Conservation (phyloP, 768 basidiomycete species). For the Pisolithus albus region DNA sequence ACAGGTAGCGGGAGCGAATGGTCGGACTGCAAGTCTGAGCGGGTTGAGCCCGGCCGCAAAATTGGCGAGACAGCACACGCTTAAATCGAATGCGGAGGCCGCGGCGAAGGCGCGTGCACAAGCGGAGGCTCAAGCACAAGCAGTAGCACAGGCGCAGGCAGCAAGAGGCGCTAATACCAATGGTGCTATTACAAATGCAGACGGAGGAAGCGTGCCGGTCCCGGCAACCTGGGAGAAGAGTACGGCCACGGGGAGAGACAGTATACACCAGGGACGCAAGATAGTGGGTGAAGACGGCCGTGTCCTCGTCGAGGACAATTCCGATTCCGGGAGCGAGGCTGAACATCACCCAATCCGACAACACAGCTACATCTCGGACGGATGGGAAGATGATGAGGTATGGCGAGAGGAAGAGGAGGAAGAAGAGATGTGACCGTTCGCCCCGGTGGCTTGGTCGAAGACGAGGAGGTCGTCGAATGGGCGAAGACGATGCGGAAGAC, state of each 20-base stretch:
- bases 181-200: constrained; percentile 17
- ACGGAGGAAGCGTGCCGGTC: constrained; percentile 33
- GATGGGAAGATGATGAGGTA: constrained; percentile 76
- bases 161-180: constrained; percentile 6
- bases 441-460: constrained; percentile 36
- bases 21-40: constrained; percentile 49
- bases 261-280: constrained; percentile 38
- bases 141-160: constrained; percentile 22
- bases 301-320: constrained; percentile 68
- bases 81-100: constrained; percentile 66
- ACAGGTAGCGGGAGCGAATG: constrained; percentile 41
- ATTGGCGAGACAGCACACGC: constrained; percentile 84
- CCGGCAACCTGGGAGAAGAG: constrained; percentile 78
- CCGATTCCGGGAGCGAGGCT: constrained; percentile 49
- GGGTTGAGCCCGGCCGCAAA: constrained; percentile 88
- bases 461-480: constrained; percentile 68
- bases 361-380: constrained; percentile 46
- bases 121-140: constrained; percentile 21
- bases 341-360: constrained; percentile 27
- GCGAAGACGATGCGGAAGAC: constrained; percentile 67
- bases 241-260: constrained; percentile 52
- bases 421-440: constrained; percentile 74
- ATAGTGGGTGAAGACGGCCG: constrained; percentile 60
- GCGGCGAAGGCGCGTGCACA: constrained; percentile 35
- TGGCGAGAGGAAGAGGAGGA: constrained; percentile 64